Percentiles rank a stretch among this genome's conserved stretches.
Conservation (phyloP, 768 basidiomycete species). For the Russula olivacea region DNA sequence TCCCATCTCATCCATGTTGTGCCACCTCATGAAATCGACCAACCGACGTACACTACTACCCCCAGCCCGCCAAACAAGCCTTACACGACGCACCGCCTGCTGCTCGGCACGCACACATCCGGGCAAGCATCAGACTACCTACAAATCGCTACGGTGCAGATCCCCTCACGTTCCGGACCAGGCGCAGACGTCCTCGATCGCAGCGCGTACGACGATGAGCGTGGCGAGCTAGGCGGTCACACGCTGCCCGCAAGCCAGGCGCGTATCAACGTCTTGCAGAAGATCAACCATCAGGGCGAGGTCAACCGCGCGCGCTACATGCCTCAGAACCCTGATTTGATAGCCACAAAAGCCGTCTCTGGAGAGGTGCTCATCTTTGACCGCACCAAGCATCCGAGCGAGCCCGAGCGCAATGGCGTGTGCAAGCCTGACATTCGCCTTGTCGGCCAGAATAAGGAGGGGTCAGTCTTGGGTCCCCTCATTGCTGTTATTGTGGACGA, state of each 20-base stretch:
- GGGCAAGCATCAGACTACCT: conserved; percentile 91
- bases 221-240: conserved; percentile 92
- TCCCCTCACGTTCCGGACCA: conserved; percentile 75
- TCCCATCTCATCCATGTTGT: not conserved
- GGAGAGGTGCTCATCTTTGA: conserved; percentile 96
- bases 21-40: not conserved
- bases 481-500: not conserved
- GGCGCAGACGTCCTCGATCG: conserved; percentile 75
- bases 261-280: conserved; percentile 84
- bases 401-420: conserved; percentile 77
- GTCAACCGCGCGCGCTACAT: conserved; percentile 98
- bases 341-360: conserved; percentile 88
- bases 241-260: conserved; percentile 70
- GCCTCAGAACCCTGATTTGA: conserved; percentile 97
- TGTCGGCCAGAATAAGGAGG: conserved; percentile 88
- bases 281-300: conserved; percentile 92
- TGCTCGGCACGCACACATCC: conserved; percentile 97
- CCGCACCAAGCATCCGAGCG: conserved; percentile 91
- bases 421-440: conserved; percentile 90
- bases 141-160: conserved; percentile 90
- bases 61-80: conserved; percentile 82
- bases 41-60: not conserved
- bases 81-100: conserved; percentile 90
- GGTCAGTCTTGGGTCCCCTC: conserved; percentile 47
- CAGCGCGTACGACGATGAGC: conserved; percentile 82